These are phyloP conservation scores for Pyrenophora graminea DNA, from an alignment of 2,329 filamentous ascomycete genomes.

Conservation along the genomic window DNA sequence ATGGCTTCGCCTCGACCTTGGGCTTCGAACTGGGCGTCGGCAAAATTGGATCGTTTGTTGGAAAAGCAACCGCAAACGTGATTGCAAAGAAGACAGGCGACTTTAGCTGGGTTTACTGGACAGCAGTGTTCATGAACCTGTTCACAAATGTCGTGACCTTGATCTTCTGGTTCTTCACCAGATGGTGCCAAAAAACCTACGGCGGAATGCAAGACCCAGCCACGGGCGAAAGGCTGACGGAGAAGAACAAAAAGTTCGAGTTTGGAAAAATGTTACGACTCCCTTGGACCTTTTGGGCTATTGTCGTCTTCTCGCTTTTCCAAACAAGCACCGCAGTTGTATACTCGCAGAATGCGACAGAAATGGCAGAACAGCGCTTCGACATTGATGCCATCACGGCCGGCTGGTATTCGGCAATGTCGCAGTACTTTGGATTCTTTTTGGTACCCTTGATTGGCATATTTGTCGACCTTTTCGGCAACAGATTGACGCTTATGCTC, in stretches of 20 bases:
- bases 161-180: constrained; percentile 61
- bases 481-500: constrained; percentile 54
- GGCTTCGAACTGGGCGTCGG: constrained; percentile 64
- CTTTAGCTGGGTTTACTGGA: constrained; percentile 67
- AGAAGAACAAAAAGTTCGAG: constrained; percentile 64
- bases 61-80: constrained; percentile 63
- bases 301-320: constrained; percentile 61
- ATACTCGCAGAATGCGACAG: constrained; percentile 63
- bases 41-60: constrained; percentile 65
- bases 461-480: constrained; percentile 61
- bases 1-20: constrained; percentile 65
- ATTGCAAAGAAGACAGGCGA: constrained; percentile 63
- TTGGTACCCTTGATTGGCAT: constrained; percentile 61
- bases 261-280: constrained; percentile 59
- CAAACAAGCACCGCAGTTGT: constrained; percentile 61
- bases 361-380: constrained; percentile 64
- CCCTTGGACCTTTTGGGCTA: constrained; percentile 64
- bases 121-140: constrained; percentile 65
- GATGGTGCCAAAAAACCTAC: constrained; percentile 56
- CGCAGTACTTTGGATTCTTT: constrained; percentile 63
- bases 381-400: constrained; percentile 59
- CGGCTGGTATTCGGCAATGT: constrained; percentile 63
- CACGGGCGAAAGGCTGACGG: constrained; percentile 63
- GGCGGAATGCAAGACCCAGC: constrained; percentile 57
- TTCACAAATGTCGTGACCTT: constrained; percentile 63